Conservation (phyloP, 2,329 filamentous ascomycete species). For the Aquanectria penicillioides region DNA sequence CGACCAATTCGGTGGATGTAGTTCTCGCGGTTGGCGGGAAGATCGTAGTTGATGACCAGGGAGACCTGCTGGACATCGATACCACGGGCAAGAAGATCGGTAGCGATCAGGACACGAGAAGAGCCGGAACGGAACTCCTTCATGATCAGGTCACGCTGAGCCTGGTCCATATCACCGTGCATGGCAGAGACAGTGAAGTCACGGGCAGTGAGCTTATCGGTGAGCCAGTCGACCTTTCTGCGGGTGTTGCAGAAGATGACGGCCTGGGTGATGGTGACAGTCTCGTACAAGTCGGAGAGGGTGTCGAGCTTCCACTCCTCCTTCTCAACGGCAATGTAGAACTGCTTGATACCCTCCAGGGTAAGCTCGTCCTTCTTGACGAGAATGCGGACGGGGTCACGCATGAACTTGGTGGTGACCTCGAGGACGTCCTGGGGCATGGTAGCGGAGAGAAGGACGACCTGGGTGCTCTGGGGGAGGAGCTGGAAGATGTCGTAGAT, state of each 20-base stretch:
- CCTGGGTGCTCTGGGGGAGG: conserved; percentile 96
- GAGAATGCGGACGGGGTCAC: conserved; percentile 96
- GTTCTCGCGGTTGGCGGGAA: conserved; percentile 99
- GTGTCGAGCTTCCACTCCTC: conserved; percentile 99
- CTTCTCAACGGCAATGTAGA: conserved; percentile 99
- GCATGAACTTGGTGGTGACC: conserved; percentile 99
- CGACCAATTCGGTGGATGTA: conserved; percentile 99
- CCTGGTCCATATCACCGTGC: conserved; percentile 99
- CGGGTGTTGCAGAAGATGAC: conserved; percentile 99
- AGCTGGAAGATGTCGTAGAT: conserved; percentile 99
- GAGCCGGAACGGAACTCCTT: conserved; percentile 99
- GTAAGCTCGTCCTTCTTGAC: conserved; percentile 99
- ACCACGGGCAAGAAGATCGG: conserved; percentile 97
- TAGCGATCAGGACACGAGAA: conserved; percentile 98
- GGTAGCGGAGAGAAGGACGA: conserved; percentile 96
- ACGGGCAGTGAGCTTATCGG: conserved; percentile 97
- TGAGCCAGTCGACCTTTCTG: conserved; percentile 99
- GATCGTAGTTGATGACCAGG: conserved; percentile 99
- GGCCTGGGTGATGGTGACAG: conserved; percentile 98
- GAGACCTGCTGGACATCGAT: conserved; percentile 99
- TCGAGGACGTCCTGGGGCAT: conserved; percentile 99
- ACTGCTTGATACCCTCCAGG: conserved; percentile 99
- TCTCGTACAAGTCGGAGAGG: conserved; percentile 98
- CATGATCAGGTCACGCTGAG: conserved; percentile 99
- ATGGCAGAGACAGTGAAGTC: conserved; percentile 99